phyloP scores from a whole-genome alignment of 345 rosid species.

The Lenwebbia sp. region DNA sequence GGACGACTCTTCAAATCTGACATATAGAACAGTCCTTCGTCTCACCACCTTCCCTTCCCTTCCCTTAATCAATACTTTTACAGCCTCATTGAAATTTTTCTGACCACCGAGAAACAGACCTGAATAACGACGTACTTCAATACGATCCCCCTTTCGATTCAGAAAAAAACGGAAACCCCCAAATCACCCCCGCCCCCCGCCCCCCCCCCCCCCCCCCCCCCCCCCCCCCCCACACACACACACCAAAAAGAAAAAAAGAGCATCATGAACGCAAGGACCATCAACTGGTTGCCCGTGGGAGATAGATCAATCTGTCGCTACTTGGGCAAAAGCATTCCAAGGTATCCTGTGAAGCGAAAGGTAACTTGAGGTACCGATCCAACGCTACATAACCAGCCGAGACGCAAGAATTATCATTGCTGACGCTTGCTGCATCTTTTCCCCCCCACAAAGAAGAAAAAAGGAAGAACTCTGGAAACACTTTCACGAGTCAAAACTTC shows the following conservation, averaged over 20 bases:
- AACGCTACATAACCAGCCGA: neutral
- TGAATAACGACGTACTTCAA: neutral
- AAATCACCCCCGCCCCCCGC: too few species aligned
- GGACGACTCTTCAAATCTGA: neutral
- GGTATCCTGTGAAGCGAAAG: neutral
- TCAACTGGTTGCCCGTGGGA: neutral
- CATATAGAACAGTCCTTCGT: neutral
- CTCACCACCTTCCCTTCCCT: neutral
- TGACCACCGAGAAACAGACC: neutral
- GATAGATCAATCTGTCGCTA: neutral
- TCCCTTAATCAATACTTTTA: neutral
- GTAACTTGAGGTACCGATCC: neutral
- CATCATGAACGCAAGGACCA: neutral
- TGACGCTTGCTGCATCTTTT: neutral
- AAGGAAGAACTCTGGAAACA: neutral
- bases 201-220: too few species aligned
- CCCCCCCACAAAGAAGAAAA: neutral
- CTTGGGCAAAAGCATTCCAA: neutral
- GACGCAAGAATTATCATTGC: neutral
- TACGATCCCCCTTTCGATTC: neutral
- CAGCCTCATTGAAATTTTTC: neutral
- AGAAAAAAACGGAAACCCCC: too few species aligned
- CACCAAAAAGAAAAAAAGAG: too few species aligned
- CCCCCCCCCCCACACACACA: too few species aligned
- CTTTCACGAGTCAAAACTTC: neutral